phyloP scores from a whole-genome alignment of 163 green algal species.

The Chlorella variabilis region DNA sequence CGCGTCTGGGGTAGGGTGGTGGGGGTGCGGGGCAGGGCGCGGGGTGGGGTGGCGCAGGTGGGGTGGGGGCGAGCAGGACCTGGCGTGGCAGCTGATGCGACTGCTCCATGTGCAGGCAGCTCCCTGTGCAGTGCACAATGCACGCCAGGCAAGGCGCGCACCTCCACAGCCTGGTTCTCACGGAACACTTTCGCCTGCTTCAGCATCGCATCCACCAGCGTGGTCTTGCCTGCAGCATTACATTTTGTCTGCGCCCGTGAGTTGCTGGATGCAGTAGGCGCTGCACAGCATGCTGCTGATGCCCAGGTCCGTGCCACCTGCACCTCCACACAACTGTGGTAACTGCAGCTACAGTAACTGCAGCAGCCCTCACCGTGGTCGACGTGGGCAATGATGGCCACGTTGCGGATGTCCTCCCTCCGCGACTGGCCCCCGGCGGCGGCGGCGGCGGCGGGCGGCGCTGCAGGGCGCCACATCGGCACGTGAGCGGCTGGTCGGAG shows the following conservation, averaged over 20 bases:
- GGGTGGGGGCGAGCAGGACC: too few species aligned
- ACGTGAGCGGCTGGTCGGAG: too few species aligned
- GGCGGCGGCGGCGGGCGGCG: background rate
- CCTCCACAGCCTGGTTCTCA: constrained; percentile 76
- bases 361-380: constrained; percentile 85
- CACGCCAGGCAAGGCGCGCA: background rate
- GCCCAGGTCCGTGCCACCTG: too few species aligned
- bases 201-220: constrained; percentile 94
- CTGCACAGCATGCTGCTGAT: too few species aligned
- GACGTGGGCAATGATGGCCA: constrained; percentile 99
- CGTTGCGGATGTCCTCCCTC: constrained; percentile 62
- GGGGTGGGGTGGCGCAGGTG: too few species aligned
- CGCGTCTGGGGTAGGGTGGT: constrained; percentile 44
- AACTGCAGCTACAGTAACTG: too few species aligned
- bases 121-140: too few species aligned
- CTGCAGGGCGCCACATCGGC: constrained; percentile 6
- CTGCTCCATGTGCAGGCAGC: background rate
- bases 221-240: constrained; percentile 33
- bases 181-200: constrained; percentile 96
- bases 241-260: too few species aligned
- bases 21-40: too few species aligned
- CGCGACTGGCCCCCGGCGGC: background rate
- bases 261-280: too few species aligned
- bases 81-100: background rate
- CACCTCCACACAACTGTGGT: too few species aligned